A percentile compares a stretch with the other conserved stretches of the same genome.
Evolutionary conservation across 805 yeast species (phyloP).

Genomic region (Yarrowia sp.): DNA sequence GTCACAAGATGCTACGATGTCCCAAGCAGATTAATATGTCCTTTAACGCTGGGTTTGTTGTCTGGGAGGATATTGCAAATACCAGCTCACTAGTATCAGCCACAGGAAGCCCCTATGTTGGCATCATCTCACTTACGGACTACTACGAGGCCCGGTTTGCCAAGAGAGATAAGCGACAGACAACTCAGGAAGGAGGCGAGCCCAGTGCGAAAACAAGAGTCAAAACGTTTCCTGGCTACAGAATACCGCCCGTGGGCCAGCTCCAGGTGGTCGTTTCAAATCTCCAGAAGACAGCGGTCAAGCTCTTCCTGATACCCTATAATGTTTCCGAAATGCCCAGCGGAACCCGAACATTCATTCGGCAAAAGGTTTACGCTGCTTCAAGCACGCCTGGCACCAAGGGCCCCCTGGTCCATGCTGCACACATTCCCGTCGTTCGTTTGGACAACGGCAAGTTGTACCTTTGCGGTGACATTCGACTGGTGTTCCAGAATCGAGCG

Average conservation of each 20-base stretch:
- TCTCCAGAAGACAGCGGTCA: conserved; percentile 36
- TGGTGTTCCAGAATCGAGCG: conserved; percentile 22
- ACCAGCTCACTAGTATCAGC: conserved; percentile 5
- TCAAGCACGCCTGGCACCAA: conserved; percentile 23
- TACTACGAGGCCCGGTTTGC: neutral
- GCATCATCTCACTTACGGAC: conserved; percentile 30
- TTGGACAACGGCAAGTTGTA: conserved; percentile 9
- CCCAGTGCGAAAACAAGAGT: neutral
- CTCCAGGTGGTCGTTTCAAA: conserved; percentile 38
- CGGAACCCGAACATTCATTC: conserved; percentile 36
- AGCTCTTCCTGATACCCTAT: conserved; percentile 37
- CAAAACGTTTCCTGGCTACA: conserved; percentile 33
- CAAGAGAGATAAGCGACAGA: neutral
- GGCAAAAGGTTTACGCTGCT: conserved; percentile 34
- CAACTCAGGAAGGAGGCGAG: neutral
- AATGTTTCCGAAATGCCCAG: conserved; percentile 35
- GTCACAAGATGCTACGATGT: conserved; percentile 29
- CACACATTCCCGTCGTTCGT: conserved; percentile 2
- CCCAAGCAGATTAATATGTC: conserved; percentile 33
- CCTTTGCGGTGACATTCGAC: neutral
- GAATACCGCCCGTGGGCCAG: conserved; percentile 38
- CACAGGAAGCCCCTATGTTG: conserved; percentile 35
- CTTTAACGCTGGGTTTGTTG: conserved; percentile 37
- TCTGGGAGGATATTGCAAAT: conserved; percentile 30
- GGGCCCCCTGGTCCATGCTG: conserved; percentile 28